Evolutionary conservation across 2,329 filamentous ascomycete species (phyloP).

Genomic region (Plenodomus biglobosus): DNA sequence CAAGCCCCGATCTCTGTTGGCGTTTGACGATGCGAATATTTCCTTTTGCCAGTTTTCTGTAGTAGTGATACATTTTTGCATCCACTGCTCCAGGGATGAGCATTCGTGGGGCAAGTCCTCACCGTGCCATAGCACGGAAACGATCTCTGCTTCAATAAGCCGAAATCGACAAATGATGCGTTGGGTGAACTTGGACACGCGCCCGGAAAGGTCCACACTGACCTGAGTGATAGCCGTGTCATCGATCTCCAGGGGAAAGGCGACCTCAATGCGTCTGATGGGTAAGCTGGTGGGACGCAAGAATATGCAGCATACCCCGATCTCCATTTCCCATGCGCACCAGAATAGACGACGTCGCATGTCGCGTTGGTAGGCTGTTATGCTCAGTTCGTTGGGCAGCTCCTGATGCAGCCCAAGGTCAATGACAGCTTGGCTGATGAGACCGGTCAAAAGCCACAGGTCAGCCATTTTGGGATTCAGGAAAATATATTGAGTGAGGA

Average conservation of each 20-base stretch:
- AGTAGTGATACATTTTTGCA: slow-evolving; percentile 25
- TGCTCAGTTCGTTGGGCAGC: slow-evolving; percentile 29
- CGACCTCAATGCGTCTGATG: slow-evolving; percentile 32
- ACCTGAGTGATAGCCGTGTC: slow-evolving; percentile 36
- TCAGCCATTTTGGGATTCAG: slow-evolving; percentile 42
- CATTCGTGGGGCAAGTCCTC: slow-evolving; percentile 33
- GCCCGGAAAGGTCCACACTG: slow-evolving; percentile 30
- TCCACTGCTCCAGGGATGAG: slow-evolving; percentile 33
- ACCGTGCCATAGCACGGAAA: slow-evolving; percentile 37
- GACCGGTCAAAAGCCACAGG: slow-evolving; percentile 41
- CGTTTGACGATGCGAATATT: slow-evolving; percentile 29
- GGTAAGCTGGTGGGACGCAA: slow-evolving; percentile 36
- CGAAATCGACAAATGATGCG: slow-evolving; percentile 40
- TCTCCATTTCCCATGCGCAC: slow-evolving; percentile 45
- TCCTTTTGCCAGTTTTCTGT: slow-evolving; percentile 38
- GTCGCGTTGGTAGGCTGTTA: slow-evolving; percentile 38
- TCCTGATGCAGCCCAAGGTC: slow-evolving; percentile 43
- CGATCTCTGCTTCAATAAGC: slow-evolving; percentile 39
- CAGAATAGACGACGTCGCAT: slow-evolving; percentile 44
- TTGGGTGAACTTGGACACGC: slow-evolving; percentile 39
- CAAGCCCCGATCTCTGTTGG: slow-evolving; percentile 32
- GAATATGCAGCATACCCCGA: slow-evolving; percentile 40
- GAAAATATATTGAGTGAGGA: slow-evolving; percentile 42
- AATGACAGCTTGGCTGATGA: slow-evolving; percentile 42
- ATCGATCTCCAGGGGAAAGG: slow-evolving; percentile 38